Conservation (phyloP, 352 stramenopile species). For the Saprolegnia diclina region DNA sequence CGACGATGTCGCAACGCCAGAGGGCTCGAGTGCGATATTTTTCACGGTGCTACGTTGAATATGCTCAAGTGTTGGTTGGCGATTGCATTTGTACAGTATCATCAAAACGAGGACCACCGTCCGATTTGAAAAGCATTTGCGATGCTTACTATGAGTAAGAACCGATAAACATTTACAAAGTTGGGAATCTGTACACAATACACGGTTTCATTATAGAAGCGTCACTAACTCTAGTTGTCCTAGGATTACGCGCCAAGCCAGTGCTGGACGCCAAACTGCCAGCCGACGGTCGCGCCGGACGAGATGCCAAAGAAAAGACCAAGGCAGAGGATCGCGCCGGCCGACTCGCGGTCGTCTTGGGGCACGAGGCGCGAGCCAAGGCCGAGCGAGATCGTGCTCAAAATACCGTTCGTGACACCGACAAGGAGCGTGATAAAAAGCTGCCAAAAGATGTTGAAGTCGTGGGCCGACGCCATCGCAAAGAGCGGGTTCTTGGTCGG, state of each 20-base stretch:
- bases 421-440: constrained; percentile 43
- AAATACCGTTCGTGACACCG: constrained; percentile 44
- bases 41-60: too few relatives aligned
- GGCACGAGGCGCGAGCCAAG: constrained; percentile 43
- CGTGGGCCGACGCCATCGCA: neutral
- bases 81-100: too few relatives aligned
- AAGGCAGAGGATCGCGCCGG: constrained; percentile 50
- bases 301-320: constrained; percentile 52
- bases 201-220: neutral
- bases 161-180: too few relatives aligned
- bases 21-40: too few relatives aligned
- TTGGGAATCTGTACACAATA: neutral
- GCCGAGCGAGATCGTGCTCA: constrained; percentile 60
- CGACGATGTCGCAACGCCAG: too few relatives aligned
- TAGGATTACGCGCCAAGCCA: constrained; percentile 34
- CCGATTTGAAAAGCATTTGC: too few relatives aligned
- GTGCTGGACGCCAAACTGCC: constrained; percentile 44
- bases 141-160: too few relatives aligned
- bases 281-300: constrained; percentile 43
- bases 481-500: constrained; percentile 27
- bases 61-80: too few relatives aligned
- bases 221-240: neutral
- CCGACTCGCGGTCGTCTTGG: constrained; percentile 49
- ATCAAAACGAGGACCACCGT: too few relatives aligned
- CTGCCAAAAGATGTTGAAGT: constrained; percentile 21